Evolutionary conservation across 2,329 filamentous ascomycete genomes (phyloP), one percentile per base, ranked within the genome.

Genomic region (Venturia carpophila): DNA sequence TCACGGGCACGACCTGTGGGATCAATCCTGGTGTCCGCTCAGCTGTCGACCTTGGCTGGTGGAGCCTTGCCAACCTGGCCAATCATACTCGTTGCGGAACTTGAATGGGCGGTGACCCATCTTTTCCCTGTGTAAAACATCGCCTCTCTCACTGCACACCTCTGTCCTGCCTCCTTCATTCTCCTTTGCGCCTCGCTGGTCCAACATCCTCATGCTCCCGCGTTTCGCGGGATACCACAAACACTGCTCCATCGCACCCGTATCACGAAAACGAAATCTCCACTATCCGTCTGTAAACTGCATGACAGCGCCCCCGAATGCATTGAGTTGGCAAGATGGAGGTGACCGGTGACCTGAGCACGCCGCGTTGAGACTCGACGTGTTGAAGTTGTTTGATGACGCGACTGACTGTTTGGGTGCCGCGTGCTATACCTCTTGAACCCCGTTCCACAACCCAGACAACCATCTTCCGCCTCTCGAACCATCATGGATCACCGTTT

Each of bases 61-160:
- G 52, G 30, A 58, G 52, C 52, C 52, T 58, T 19, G 52, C n/a
- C 27, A 1, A 34, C 27, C 52, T 30, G 52, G 37, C 63, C 63
- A 64, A 64, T 64, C 52, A 43, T 37, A 19, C n/a, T 56, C 49
- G 11, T 41, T 27, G 47, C 63, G 63, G 49, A 43, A 58, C 63
- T 37, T 64, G 24, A 64, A 64, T 37, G 41, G 63, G 63, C 63
- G 49, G 63, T 64, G 63, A 37, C 47, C 49, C 19, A 27, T 41
- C 37, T 58, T n/a, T 58, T 37, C 4, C 27, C 24, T 64, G 45
- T 64, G 45, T 64, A 64, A 43, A 55, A 64, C 49, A 55, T 39
- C 10, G 45, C 63, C 37, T 24, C 30, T 60, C 21, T 24, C 37
- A 56, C 27, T 43, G 3, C 13, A 47, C 42, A 3, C 4, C 1